Evolutionary conservation across 2,329 filamentous ascomycete genomes (phyloP).

Genomic region (Microdochium paspali): DNA sequence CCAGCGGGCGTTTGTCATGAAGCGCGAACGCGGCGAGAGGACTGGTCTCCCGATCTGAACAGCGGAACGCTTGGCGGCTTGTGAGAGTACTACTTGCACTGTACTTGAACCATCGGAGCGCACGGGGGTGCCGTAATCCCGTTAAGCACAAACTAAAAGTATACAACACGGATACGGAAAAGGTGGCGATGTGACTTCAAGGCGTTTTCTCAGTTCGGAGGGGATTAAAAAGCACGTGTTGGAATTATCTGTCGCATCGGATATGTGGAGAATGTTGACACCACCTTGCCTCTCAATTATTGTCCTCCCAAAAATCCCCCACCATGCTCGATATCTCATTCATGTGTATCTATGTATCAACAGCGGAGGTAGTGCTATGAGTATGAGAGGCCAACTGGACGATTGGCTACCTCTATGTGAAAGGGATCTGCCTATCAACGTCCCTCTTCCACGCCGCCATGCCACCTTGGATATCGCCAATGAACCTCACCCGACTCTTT

Average conservation of each 20-base stretch:
- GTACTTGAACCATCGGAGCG: too few relatives aligned
- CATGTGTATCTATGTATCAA: slow-evolving; percentile 11
- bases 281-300: not conserved
- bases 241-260: not conserved
- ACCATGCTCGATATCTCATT: not conserved
- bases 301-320: not conserved
- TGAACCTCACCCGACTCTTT: slow-evolving; percentile 31
- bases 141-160: not conserved
- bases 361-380: slow-evolving; percentile 6
- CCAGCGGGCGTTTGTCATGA: slow-evolving; percentile 93
- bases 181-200: not conserved
- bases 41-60: slow-evolving; percentile 46
- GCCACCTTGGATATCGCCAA: slow-evolving; percentile 65
- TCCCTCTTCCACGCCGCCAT: slow-evolving; percentile 62
- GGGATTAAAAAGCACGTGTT: not conserved
- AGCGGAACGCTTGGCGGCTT: not conserved
- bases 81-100: too few relatives aligned
- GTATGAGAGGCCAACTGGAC: not conserved
- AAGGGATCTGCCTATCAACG: slow-evolving; percentile 51
- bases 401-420: slow-evolving; percentile 18
- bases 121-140: too few relatives aligned
- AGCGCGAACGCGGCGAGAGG: slow-evolving; percentile 34
- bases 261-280: not conserved
- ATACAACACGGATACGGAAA: not conserved
- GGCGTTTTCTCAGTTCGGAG: not conserved